Conservation (phyloP, 2,329 filamentous ascomycete species). For the Paecilomyces variotii region DNA sequence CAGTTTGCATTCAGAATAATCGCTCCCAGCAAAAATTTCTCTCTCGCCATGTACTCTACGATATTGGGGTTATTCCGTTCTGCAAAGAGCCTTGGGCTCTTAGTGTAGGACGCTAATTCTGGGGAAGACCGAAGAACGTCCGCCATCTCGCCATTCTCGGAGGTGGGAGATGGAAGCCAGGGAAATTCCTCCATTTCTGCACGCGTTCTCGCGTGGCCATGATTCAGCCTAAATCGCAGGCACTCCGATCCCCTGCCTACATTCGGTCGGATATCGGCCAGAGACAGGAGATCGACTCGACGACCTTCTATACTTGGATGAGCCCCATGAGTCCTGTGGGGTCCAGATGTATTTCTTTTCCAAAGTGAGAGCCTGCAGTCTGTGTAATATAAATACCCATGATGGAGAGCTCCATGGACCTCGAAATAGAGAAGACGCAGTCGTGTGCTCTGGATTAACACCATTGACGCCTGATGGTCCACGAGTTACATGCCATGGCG, state of each 20-base stretch:
- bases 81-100: neutral
- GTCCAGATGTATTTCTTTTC: neutral
- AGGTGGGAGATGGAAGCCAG: neutral
- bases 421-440: neutral
- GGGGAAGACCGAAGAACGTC: neutral
- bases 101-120: neutral
- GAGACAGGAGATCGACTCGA: neutral
- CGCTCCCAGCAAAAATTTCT: neutral
- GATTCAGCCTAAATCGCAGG: neutral
- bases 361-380: neutral
- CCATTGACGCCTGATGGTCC: neutral
- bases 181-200: neutral
- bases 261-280: neutral
- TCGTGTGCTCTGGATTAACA: neutral
- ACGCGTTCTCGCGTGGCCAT: neutral
- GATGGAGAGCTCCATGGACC: neutral
- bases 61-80: neutral
- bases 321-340: neutral
- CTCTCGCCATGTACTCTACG: neutral
- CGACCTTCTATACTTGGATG: neutral
- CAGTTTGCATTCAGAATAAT: neutral
- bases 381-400: neutral
- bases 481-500: slow-evolving; percentile 10
- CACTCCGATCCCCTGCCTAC: neutral
- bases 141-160: neutral